A percentile compares a stretch with the other conserved stretches of the same genome.
Evolutionary conservation across 2,329 filamentous ascomycete genomes (phyloP).

Genomic region (Colletotrichum lindemuthianum): DNA sequence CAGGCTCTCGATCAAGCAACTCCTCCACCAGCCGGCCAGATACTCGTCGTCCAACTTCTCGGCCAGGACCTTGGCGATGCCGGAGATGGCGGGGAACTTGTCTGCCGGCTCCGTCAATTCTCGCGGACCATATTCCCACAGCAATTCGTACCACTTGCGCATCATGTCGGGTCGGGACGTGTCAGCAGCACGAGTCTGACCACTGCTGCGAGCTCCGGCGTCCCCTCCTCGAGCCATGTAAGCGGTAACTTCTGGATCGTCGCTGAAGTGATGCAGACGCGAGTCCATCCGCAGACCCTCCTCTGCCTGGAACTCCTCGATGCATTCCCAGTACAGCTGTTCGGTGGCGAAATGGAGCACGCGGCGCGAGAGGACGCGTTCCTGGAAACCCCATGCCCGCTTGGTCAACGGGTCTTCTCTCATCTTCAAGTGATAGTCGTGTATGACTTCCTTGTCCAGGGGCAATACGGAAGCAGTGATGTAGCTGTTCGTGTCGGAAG

Average conservation of each 20-base stretch:
- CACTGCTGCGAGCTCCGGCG: too few relatives aligned
- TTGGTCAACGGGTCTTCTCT: conserved; percentile 15
- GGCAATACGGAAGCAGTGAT: conserved; percentile 10
- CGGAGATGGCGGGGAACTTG: conserved; percentile 44
- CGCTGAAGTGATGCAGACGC: not conserved
- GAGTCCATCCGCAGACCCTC: conserved; percentile 11
- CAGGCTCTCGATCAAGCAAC: conserved; percentile 7
- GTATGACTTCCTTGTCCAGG: conserved; percentile 9
- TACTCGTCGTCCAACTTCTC: conserved; percentile 39
- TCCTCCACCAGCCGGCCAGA: conserved; percentile 43
- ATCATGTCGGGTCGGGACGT: not conserved
- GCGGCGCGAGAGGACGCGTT: conserved; percentile 41
- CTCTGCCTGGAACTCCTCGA: conserved; percentile 17
- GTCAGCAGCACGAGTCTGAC: not conserved
- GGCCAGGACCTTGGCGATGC: conserved; percentile 40
- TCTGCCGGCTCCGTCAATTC: conserved; percentile 39
- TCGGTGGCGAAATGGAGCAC: conserved; percentile 41
- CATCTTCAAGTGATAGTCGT: conserved; percentile 9
- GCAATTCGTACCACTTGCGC: conserved; percentile 1
- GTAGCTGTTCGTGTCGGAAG: not conserved
- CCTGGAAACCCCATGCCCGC: conserved; percentile 45
- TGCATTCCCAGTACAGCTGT: conserved; percentile 33
- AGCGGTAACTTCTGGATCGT: not conserved
- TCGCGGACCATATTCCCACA: conserved; percentile 15
- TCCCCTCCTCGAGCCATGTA: not conserved